phyloP scores from a whole-genome alignment of 2,329 filamentous ascomycete genomes.

The Phyllosticta ampelicida region DNA sequence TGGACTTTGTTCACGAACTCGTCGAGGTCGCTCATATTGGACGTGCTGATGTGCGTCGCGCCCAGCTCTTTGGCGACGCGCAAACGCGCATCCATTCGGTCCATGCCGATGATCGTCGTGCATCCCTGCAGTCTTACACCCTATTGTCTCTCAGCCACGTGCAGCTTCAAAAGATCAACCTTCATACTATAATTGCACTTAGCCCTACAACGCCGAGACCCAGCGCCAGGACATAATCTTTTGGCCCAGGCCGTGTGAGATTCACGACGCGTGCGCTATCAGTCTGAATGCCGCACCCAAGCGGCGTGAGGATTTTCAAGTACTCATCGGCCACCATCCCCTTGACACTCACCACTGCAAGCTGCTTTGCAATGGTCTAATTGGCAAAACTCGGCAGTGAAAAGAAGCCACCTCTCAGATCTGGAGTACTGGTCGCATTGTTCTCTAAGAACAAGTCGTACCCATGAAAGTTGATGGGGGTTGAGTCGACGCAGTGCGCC shows the following conservation, averaged over 20 bases:
- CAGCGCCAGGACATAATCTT: conserved; percentile 32
- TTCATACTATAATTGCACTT: conserved; percentile 30
- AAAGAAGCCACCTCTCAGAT: conserved; percentile 36
- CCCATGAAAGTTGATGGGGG: conserved; percentile 34
- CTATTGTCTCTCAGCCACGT: conserved; percentile 13
- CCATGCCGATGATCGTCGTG: conserved; percentile 28
- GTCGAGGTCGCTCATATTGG: not conserved
- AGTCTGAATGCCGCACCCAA: conserved; percentile 39
- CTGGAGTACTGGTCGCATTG: conserved; percentile 8
- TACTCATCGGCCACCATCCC: conserved; percentile 26
- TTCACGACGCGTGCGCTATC: conserved; percentile 28
- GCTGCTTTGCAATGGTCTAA: conserved; percentile 30
- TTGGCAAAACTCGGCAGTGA: conserved; percentile 38
- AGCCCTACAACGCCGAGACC: conserved; percentile 39
- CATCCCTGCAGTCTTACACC: conserved; percentile 34
- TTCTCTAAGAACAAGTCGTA: conserved; percentile 18
- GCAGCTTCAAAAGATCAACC: not conserved
- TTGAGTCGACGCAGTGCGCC: conserved; percentile 41
- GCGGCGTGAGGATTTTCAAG: conserved; percentile 33
- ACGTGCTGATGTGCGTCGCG: conserved; percentile 30
- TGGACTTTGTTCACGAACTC: conserved; percentile 24
- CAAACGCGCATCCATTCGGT: conserved; percentile 23
- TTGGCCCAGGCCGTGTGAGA: conserved; percentile 23
- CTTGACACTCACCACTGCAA: conserved; percentile 33
- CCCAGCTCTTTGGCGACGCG: conserved; percentile 27